Evolutionary conservation across 768 basidiomycete genomes (phyloP), one percentile per base, ranked within the genome.

Genomic region (Gelatoporia subvermispora): DNA sequence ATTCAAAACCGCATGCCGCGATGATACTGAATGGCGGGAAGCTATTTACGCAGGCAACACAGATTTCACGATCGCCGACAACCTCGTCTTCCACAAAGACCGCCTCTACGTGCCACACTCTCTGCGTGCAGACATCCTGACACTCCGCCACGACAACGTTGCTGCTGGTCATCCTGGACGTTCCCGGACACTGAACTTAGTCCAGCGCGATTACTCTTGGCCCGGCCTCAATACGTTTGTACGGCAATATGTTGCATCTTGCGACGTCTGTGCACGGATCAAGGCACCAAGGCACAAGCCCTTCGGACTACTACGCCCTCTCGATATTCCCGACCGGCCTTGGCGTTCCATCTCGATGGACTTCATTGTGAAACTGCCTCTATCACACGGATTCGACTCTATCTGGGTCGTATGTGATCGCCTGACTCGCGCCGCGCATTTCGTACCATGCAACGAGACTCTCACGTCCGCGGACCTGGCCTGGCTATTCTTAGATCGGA

Each of bases 171-270:
- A 78, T 45, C 71, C 65, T 8, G 75, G 76, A 1, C 60, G 53
- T 8, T 51, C 51, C 2, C 57, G 59, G 13, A 77, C 75, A 0
- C 41, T 58, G 9, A 53, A 63, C 4, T 49, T 67, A 2, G 50
- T 78, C 4, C 34, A 38, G 0, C 59, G 65, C 4, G 60, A 75
- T 38, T 78, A 68, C 54, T 72, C 61, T 2, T 78, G 74, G 75
- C 74, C 65, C 3, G 45, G 51, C 3, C 50, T 68, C 23, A 36
- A 51, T 13, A 35, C 36, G 3, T 62, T 56, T 43, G 52, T 73
- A 20, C 41, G 54, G 3, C 23, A 50, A 18, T 73, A 71, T 51
- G 61, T 71, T 28, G 8, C 44, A 2, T 45, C 59, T 3, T 70
- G 70, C 52, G 54, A 62, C 7, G 47, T 43, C 0, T 71, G 71